A percentile compares a stretch with the other conserved stretches of the same genome.
These are phyloP conservation scores for Colletotrichum sp. DNA, from an alignment of 2,329 filamentous ascomycete species.

Conservation along the genomic window DNA sequence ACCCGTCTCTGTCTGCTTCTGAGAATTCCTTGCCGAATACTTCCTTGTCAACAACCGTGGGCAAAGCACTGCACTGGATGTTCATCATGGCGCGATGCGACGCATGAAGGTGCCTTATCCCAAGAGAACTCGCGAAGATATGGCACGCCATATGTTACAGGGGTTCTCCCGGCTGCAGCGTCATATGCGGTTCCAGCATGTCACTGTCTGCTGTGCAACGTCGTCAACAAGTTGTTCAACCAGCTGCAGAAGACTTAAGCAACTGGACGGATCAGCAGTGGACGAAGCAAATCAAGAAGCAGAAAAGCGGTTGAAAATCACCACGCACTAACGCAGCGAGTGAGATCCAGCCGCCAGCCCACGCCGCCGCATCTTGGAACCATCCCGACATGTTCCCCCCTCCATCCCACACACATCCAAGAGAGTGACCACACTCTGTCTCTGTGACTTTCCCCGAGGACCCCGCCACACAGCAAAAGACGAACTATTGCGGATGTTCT, in stretches of 20 bases:
- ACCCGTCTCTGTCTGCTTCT: not conserved
- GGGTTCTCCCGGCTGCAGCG: not conserved
- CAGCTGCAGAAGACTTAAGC: not conserved
- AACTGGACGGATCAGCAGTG: not conserved
- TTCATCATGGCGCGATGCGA: constrained; percentile 1
- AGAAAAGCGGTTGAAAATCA: not conserved
- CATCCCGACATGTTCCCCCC: not conserved
- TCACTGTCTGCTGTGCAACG: not conserved
- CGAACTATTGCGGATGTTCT: not conserved
- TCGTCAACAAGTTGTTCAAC: not conserved
- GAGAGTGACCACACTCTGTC: not conserved
- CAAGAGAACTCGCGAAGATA: not conserved
- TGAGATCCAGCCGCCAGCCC: constrained; percentile 13
- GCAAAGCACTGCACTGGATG: not conserved
- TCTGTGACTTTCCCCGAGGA: not conserved
- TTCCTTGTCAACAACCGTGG: not conserved
- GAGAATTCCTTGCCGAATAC: not conserved
- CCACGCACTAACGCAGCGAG: not conserved
- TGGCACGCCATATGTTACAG: constrained; percentile 1
- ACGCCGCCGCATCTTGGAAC: constrained; percentile 16
- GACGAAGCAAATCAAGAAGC: not conserved
- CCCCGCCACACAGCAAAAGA: not conserved
- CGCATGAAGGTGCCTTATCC: not conserved
- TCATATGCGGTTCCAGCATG: not conserved
- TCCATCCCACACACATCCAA: not conserved